Conservation (phyloP, 2,329 filamentous ascomycete genomes). For the Didymella exigua region DNA sequence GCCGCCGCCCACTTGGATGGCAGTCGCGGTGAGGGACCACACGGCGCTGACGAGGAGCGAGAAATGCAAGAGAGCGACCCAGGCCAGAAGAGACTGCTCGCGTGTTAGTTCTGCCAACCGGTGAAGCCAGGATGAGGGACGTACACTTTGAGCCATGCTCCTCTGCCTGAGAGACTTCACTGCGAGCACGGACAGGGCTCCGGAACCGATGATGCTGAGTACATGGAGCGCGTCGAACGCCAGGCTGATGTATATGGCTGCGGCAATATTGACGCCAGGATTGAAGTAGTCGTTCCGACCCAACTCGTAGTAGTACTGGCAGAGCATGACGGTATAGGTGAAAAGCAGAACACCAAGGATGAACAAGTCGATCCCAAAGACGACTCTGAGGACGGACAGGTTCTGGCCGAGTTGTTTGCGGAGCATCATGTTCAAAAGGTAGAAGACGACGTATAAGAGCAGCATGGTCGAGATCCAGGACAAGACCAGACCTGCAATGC, state of each 20-base stretch:
- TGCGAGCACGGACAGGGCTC: neutral
- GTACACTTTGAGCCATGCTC: constrained; percentile 2
- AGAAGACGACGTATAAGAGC: constrained; percentile 34
- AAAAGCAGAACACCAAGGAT: constrained; percentile 30
- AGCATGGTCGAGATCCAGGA: constrained; percentile 24
- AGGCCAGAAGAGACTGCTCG: constrained; percentile 5
- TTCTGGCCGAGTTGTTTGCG: constrained; percentile 24
- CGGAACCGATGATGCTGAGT: constrained; percentile 4
- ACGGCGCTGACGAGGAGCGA: neutral
- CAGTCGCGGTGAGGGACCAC: neutral
- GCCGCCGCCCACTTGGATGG: neutral
- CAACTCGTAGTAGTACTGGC: constrained; percentile 13
- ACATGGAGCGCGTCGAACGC: neutral
- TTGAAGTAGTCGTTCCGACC: neutral
- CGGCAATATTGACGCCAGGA: neutral
- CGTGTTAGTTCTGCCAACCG: neutral
- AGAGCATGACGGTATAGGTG: constrained; percentile 16
- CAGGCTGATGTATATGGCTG: neutral
- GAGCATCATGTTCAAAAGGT: constrained; percentile 33
- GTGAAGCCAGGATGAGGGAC: neutral
- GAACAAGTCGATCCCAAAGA: constrained; percentile 19
- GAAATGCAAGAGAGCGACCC: neutral
- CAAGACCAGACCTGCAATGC: constrained; percentile 28
- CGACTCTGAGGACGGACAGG: constrained; percentile 16
- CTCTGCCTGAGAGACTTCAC: constrained; percentile 4